Evolutionary conservation across 1,284 basidiomycete genomes (phyloP).

Genomic region (Tetrapyrgos nigripes): DNA sequence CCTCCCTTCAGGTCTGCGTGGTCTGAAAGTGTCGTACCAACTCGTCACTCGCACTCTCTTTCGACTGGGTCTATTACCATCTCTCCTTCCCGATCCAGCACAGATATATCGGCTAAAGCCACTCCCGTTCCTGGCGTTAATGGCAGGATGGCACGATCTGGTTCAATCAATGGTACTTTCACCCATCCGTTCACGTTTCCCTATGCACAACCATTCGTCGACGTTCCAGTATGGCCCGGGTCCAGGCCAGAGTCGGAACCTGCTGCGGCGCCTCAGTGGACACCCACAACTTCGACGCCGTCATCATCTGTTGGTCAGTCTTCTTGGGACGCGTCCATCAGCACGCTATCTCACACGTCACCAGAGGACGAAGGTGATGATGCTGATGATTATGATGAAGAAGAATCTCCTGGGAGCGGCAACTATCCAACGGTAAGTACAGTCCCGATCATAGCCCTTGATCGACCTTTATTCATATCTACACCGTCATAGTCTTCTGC

Average conservation of each 20-base stretch:
- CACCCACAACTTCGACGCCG: background rate
- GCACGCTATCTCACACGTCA: slow-evolving; percentile 5
- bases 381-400: slow-evolving; percentile 40
- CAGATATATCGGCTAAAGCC: slow-evolving; percentile 13
- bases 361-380: slow-evolving; percentile 47
- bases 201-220: slow-evolving; percentile 25
- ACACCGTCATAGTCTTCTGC: slow-evolving; percentile 22
- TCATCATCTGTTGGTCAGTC: slow-evolving; percentile 1
- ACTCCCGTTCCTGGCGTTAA: slow-evolving; percentile 44
- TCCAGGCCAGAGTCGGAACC: background rate
- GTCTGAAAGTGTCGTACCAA: slow-evolving; percentile 42
- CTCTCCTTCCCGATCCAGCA: slow-evolving; percentile 29
- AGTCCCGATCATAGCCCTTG: background rate
- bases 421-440: slow-evolving; percentile 22
- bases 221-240: slow-evolving; percentile 5
- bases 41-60: slow-evolving; percentile 46
- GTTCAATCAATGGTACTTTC: slow-evolving; percentile 57
- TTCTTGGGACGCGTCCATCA: background rate
- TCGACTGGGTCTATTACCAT: slow-evolving; percentile 23
- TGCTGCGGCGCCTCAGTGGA: background rate
- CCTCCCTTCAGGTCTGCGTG: slow-evolving; percentile 43
- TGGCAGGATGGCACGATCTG: slow-evolving; percentile 67
- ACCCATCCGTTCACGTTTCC: slow-evolving; percentile 51
- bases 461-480: background rate
- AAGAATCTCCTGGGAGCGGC: slow-evolving; percentile 17